phyloP scores from a whole-genome alignment of 805 yeast genomes.

The Starmerella khaoyaiensis region DNA sequence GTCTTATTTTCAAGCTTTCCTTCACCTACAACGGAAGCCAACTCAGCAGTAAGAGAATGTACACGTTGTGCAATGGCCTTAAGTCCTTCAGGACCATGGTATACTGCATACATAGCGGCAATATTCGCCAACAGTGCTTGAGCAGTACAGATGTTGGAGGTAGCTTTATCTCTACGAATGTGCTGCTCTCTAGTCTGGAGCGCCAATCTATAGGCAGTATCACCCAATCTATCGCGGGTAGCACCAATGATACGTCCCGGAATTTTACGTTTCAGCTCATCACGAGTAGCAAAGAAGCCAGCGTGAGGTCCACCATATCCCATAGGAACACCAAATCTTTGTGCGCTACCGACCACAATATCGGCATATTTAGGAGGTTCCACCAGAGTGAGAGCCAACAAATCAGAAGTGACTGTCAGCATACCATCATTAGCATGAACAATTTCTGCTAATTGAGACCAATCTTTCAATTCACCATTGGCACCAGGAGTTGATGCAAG shows the following conservation, averaged over 20 bases:
- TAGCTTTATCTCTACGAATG: slow-evolving; percentile 93
- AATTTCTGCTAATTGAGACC: slow-evolving; percentile 44
- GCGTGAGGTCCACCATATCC: slow-evolving; percentile 99
- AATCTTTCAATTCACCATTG: slow-evolving; percentile 52
- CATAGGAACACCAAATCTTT: slow-evolving; percentile 94
- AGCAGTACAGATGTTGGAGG: slow-evolving; percentile 95
- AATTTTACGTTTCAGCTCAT: slow-evolving; percentile 72
- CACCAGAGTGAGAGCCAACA: slow-evolving; percentile 73
- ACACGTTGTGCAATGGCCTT: slow-evolving; percentile 64
- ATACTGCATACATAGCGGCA: slow-evolving; percentile 89
- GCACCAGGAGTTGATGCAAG: slow-evolving; percentile 85
- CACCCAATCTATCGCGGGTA: slow-evolving; percentile 81
- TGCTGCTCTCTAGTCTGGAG: slow-evolving; percentile 98
- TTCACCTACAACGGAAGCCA: slow-evolving; percentile 46
- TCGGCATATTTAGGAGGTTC: slow-evolving; percentile 90
- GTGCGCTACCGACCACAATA: slow-evolving; percentile 82
- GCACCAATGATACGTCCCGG: slow-evolving; percentile 95
- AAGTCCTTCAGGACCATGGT: slow-evolving; percentile 87
- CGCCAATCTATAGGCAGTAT: slow-evolving; percentile 81
- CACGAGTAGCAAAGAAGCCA: slow-evolving; percentile 85
- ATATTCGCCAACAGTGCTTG: slow-evolving; percentile 93
- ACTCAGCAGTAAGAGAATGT: slow-evolving; percentile 55
- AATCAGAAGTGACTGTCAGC: slow-evolving; percentile 78
- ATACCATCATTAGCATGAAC: slow-evolving; percentile 64
- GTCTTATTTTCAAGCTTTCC: slow-evolving; percentile 39